Percentiles rank a stretch among this genome's conserved stretches.
These are phyloP conservation scores for Syzygium oleosum DNA, from an alignment of 345 rosid genomes.

Conservation along the genomic window DNA sequence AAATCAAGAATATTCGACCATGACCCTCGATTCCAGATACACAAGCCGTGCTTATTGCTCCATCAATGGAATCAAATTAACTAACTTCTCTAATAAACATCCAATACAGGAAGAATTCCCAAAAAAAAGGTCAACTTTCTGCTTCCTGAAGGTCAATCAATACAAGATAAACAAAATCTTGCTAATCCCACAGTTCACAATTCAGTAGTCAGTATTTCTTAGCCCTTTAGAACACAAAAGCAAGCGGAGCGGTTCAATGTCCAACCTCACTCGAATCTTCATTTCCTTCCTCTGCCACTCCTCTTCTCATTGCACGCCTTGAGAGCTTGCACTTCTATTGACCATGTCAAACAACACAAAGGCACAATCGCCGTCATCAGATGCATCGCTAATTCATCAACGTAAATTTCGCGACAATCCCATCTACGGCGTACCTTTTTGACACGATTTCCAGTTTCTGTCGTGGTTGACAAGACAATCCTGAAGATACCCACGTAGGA, in stretches of 20 bases:
- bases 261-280: background rate
- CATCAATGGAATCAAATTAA: background rate
- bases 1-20: background rate
- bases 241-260: background rate
- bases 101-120: background rate
- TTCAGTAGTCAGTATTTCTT: background rate
- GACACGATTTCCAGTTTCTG: constrained; percentile 87
- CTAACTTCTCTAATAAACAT: background rate
- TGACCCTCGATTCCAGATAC: background rate
- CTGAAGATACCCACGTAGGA: constrained; percentile 14
- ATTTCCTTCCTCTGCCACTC: constrained; percentile 17
- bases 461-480: constrained; percentile 66
- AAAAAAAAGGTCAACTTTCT: background rate
- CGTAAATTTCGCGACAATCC: background rate
- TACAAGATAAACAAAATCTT: background rate
- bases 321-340: constrained; percentile 48
- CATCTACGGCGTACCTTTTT: constrained; percentile 38
- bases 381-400: background rate
- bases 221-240: background rate
- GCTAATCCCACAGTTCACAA: background rate
- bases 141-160: background rate
- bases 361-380: background rate
- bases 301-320: constrained; percentile 48
- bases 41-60: background rate
- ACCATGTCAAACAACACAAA: constrained; percentile 6